Conservation (phyloP, 805 yeast species). For the Groenewaldozyma salmanticensis region DNA sequence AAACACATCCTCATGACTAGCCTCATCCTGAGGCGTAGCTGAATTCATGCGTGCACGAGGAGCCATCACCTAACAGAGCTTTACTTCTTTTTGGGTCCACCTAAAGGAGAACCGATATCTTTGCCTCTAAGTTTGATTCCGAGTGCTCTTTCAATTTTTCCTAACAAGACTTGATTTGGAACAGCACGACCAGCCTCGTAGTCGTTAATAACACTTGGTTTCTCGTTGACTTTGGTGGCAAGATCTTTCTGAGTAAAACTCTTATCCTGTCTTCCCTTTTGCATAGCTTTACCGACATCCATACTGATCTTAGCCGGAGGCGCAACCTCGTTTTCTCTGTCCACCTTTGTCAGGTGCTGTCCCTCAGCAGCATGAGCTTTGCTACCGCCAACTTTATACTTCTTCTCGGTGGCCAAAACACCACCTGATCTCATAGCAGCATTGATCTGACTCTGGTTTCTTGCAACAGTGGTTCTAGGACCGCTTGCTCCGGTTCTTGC, state of each 20-base stretch:
- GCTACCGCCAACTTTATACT: constrained; percentile 56
- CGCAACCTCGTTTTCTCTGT: constrained; percentile 86
- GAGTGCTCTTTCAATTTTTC: constrained; percentile 84
- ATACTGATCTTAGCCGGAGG: constrained; percentile 82
- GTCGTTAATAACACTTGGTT: constrained; percentile 90
- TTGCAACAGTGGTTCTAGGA: constrained; percentile 78
- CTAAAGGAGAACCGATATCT: constrained; percentile 82
- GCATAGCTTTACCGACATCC: constrained; percentile 79
- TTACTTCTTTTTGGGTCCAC: constrained; percentile 34
- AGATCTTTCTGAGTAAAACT: constrained; percentile 89
- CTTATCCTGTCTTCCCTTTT: constrained; percentile 79
- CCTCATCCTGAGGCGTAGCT: no score
- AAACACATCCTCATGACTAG: no score
- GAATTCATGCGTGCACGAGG: no score
- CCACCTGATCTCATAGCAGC: constrained; percentile 91
- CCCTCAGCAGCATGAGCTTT: constrained; percentile 78
- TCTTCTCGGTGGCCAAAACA: constrained; percentile 87
- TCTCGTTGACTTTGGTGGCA: constrained; percentile 92
- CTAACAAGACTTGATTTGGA: constrained; percentile 91
- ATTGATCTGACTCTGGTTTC: constrained; percentile 66
- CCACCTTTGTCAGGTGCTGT: constrained; percentile 87
- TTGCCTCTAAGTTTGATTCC: constrained; percentile 96
- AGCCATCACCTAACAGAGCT: no score
- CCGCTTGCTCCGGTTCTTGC: constrained; percentile 86
- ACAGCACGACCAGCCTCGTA: constrained; percentile 95